These are phyloP conservation scores for Tillandsia leiboldiana DNA, from an alignment of 176 grass and related monocot genomes.

Conservation along the genomic window DNA sequence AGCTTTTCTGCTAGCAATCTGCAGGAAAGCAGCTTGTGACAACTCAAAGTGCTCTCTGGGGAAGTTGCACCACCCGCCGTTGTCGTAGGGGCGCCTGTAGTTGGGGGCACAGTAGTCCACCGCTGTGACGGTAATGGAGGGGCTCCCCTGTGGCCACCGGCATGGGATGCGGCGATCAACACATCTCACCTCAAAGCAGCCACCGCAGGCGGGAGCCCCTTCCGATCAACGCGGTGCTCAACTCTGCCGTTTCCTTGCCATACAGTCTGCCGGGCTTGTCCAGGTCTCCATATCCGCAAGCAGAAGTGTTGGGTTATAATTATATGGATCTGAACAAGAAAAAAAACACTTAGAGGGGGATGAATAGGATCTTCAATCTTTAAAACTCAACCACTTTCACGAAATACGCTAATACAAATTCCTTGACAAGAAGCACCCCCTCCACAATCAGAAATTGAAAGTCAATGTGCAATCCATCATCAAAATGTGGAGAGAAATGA, in stretches of 20 bases:
- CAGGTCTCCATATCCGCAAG: slow-evolving; percentile 70
- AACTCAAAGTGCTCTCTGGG: slow-evolving; percentile 95
- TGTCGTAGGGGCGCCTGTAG: slow-evolving; percentile 50
- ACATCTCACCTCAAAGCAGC: slow-evolving; percentile 86
- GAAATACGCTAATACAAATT: no score
- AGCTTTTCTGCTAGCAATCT: slow-evolving; percentile 66
- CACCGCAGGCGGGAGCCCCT: slow-evolving; percentile 54
- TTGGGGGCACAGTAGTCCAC: slow-evolving; percentile 85
- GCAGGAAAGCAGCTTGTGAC: slow-evolving; percentile 59
- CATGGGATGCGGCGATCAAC: slow-evolving; percentile 56
- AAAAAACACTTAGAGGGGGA: no score
- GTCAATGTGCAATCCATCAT: no score
- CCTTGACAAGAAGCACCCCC: slow-evolving; percentile 21
- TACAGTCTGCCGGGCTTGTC: slow-evolving; percentile 43
- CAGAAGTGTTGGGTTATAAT: no score
- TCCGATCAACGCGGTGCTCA: slow-evolving; percentile 72
- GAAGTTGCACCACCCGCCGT: slow-evolving; percentile 93
- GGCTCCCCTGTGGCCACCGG: slow-evolving; percentile 75
- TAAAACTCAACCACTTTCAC: no score
- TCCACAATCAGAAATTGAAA: background rate
- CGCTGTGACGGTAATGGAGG: slow-evolving; percentile 58
- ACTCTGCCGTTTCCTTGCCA: slow-evolving; percentile 44
- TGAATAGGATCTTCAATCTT: no score
- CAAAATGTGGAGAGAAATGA: background rate
- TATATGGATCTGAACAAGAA: no score